Percentiles rank a stretch among this genome's conserved stretches.
Conservation (phyloP, 1,284 basidiomycete species). For the Trichosporon sp. region DNA sequence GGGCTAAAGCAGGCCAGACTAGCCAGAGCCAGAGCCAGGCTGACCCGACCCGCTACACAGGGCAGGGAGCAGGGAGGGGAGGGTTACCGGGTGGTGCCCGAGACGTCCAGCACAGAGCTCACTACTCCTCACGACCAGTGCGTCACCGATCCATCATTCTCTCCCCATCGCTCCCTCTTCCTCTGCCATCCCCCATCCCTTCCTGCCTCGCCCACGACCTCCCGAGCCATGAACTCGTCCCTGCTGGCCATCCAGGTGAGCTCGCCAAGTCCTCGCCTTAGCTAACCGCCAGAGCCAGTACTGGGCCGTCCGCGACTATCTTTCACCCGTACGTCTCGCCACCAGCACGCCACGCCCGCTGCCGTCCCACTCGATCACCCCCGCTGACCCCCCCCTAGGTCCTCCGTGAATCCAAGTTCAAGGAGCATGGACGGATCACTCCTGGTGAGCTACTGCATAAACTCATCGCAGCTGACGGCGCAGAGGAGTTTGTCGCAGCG, state of each 20-base stretch:
- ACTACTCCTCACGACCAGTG: neutral
- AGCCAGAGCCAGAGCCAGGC: too few species aligned
- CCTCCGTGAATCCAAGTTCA: slow-evolving; percentile 96
- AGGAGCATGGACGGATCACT: slow-evolving; percentile 93
- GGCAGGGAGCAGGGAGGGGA: too few species aligned
- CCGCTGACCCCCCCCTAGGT: slow-evolving; percentile 57
- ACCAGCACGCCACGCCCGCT: neutral
- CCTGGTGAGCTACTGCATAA: slow-evolving; percentile 62
- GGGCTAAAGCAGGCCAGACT: too few species aligned
- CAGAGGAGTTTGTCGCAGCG: slow-evolving; percentile 93
- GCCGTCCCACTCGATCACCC: neutral
- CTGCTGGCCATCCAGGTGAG: slow-evolving; percentile 50
- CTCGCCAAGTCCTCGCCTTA: neutral
- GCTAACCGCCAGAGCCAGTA: slow-evolving; percentile 65
- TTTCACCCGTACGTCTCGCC: slow-evolving; percentile 68
- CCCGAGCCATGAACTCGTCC: slow-evolving; percentile 43
- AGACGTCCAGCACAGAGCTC: neutral
- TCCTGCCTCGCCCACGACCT: neutral
- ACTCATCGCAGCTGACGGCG: neutral
- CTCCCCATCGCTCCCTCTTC: neutral
- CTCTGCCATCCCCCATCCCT: neutral
- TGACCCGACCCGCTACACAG: too few species aligned
- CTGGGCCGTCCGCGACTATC: slow-evolving; percentile 93
- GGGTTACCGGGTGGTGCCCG: neutral
- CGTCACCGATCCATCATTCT: neutral